Conservation (phyloP, 768 basidiomycete genomes). For the Coprinellus micaceus region DNA sequence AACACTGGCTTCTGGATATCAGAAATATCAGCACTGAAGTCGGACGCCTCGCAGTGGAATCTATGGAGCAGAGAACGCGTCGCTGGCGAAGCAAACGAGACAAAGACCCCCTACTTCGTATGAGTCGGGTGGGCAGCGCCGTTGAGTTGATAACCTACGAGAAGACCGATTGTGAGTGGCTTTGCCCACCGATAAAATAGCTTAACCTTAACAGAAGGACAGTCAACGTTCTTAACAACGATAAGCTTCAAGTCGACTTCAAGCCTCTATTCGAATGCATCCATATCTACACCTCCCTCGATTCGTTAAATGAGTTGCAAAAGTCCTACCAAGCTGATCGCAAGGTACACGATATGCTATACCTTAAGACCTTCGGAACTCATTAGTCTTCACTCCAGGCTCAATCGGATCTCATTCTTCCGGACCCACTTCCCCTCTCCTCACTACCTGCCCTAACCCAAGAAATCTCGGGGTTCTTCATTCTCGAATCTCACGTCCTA, state of each 20-base stretch:
- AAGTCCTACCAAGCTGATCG: conserved; percentile 95
- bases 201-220: conserved; percentile 13
- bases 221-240: conserved; percentile 93
- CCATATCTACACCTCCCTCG: conserved; percentile 90
- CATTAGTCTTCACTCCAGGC: conserved; percentile 49
- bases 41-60: conserved; percentile 82
- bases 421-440: conserved; percentile 59
- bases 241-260: conserved; percentile 86
- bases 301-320: conserved; percentile 86
- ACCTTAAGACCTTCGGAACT: background rate
- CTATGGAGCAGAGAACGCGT: conserved; percentile 79
- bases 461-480: conserved; percentile 96
- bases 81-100: conserved; percentile 84
- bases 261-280: conserved; percentile 94
- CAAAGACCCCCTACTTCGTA: conserved; percentile 73
- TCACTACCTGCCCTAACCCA: conserved; percentile 77
- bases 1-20: conserved; percentile 95
- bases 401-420: conserved; percentile 94
- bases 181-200: background rate
- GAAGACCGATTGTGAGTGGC: conserved; percentile 82
- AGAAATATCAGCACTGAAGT: conserved; percentile 84
- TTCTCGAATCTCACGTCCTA: conserved; percentile 90
- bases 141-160: conserved; percentile 92
- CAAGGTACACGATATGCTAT: conserved; percentile 48
- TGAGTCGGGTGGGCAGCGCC: conserved; percentile 82